phyloP scores from a whole-genome alignment of 371 early-diverging fungal species.

The Zopfochytrium polystomum region DNA sequence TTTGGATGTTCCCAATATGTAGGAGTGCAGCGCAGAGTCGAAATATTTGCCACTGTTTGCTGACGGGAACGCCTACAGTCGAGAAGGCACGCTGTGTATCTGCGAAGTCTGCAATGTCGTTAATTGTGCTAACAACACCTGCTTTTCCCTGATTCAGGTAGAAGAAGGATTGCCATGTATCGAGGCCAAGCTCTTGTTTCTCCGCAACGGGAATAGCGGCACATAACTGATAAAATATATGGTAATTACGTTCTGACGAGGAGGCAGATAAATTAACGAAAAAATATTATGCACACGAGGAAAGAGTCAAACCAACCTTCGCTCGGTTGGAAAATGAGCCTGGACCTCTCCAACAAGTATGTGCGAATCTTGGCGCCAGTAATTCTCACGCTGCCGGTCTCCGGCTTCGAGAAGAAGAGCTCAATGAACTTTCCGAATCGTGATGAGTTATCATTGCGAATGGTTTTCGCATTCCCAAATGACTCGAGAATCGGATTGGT shows the following conservation, averaged over 20 bases:
- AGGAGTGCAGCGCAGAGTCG: constrained; percentile 82
- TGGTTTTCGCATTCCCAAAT: constrained; percentile 99
- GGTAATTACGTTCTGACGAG: constrained; percentile 93
- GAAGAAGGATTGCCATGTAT: constrained; percentile 69
- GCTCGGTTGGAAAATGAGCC: constrained; percentile 90
- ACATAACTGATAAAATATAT: constrained; percentile 98
- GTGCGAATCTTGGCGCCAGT: constrained; percentile 95
- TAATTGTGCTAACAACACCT: constrained; percentile 81
- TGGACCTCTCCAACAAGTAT: constrained; percentile 97
- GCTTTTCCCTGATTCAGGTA: constrained; percentile 85
- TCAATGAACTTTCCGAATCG: constrained; percentile 99
- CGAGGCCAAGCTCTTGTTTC: constrained; percentile 72
- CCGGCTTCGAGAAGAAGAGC: constrained; percentile 55
- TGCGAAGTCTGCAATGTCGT: constrained; percentile 89
- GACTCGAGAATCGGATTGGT: constrained; percentile 99
- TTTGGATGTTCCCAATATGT: constrained; percentile 88
- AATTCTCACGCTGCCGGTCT: constrained; percentile 61
- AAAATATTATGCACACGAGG: neutral
- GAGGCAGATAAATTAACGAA: too few relatives aligned
- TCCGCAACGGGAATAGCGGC: constrained; percentile 81
- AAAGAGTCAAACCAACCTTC: constrained; percentile 25
- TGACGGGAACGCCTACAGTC: constrained; percentile 77
- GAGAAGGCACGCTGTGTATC: constrained; percentile 80
- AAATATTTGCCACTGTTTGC: constrained; percentile 88
- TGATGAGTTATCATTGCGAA: constrained; percentile 97